Percentiles rank a stretch among this genome's conserved stretches.
These are phyloP conservation scores for Chaetomium strumarium DNA, from an alignment of 2,329 filamentous ascomycete genomes.

Conservation along the genomic window DNA sequence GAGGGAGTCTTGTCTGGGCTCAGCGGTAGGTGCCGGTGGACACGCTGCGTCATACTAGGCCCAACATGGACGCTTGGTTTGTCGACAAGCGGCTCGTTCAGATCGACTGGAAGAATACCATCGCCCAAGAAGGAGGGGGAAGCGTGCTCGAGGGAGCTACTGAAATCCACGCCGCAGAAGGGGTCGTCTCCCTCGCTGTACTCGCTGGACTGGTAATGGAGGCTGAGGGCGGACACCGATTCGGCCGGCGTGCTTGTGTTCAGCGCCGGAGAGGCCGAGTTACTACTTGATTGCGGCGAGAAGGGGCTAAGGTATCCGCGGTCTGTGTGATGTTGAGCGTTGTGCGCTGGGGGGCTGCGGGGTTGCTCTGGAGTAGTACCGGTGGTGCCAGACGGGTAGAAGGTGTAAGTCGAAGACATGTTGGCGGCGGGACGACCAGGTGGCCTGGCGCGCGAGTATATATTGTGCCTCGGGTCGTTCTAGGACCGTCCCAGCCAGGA, in stretches of 20 bases:
- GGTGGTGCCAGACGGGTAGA: conserved; percentile 24
- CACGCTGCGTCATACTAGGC: conserved; percentile 20
- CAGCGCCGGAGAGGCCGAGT: conserved; percentile 35
- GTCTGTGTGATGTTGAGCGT: conserved; percentile 24
- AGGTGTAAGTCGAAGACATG: conserved; percentile 30
- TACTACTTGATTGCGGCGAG: conserved; percentile 35
- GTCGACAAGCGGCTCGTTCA: conserved; percentile 18
- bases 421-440: conserved; percentile 14
- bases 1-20: conserved; percentile 49
- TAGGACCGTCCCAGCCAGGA: background rate
- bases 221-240: conserved; percentile 41
- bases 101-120: conserved; percentile 19
- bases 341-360: conserved; percentile 16
- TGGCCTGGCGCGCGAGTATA: conserved; percentile 15
- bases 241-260: conserved; percentile 44
- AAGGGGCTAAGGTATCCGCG: conserved; percentile 40
- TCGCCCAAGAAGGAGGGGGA: conserved; percentile 43
- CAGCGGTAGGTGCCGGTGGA: conserved; percentile 36
- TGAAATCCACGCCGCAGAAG: conserved; percentile 47
- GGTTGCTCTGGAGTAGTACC: conserved; percentile 24
- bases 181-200: conserved; percentile 44
- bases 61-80: conserved; percentile 6
- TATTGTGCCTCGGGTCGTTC: conserved; percentile 4
- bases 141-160: conserved; percentile 33
- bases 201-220: conserved; percentile 46